Base-by-base conservation (phyloP, 148 eudicot species). In the Limonium bicolor region DNA sequence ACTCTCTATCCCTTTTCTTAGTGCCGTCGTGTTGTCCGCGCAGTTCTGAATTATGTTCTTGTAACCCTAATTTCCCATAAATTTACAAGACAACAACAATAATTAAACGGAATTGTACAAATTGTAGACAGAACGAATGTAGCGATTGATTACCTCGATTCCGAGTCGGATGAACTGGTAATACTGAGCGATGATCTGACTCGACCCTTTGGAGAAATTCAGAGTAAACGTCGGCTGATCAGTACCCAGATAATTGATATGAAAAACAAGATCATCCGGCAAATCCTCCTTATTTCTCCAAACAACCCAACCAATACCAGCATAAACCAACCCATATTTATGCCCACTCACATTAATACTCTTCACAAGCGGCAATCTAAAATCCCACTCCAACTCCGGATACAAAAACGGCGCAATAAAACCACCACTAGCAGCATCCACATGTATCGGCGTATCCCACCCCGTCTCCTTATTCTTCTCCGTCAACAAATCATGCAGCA, bases 381-480 rank as follows among this genome's bases (percentile, higher is more conserved):
- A 71, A 20, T 71, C 76, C 76, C 76, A 71, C 25, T 58, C 64
- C 3, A 71, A 56, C 0, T 70, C 61, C 16, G 76, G 71, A 44
- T 57, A 62, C 36, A 58, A 27, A 41, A 66, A 70, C 35, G 76
- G 76, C 11, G 76, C 71, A 43, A 66, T 60, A 48, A 71, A 71
- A 23, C 71, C 72, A 16, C 76, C 72, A 51, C 76, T 66, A 6
- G 68, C 76, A 27, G 76, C 76, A 55, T 71, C 76, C 14, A 66
- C 76, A 43, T 71, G 72, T 21, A 71, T 71, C 4, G 72, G 72
- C n/a, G 72, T 71, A 25, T 66, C 54, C 76, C 76, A 71, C 63
- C 64, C 68, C 0, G 73, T 68, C 53, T 30, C 58, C 61, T 50
- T 62, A 64, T 68, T 68, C 62, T 68, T 68, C 17, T 58, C 53